Evolutionary conservation across 2,329 filamentous ascomycete genomes (phyloP).

Genomic region (Stachybotrys elegans): DNA sequence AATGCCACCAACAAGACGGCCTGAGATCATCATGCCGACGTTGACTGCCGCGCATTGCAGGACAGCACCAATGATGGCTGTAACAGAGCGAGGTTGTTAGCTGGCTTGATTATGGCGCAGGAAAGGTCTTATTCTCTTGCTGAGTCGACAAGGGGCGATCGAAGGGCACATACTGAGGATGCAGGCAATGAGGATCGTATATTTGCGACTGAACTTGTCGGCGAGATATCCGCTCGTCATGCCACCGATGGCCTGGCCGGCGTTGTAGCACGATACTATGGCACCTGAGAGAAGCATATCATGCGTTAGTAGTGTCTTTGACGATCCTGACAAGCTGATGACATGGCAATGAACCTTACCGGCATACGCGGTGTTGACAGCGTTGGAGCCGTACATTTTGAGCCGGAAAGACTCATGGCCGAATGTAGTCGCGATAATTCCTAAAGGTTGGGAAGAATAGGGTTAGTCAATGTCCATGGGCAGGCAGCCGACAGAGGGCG

Average conservation of each 20-base stretch:
- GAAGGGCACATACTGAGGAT: no score
- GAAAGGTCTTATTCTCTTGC: no score
- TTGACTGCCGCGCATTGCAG: conserved; percentile 33
- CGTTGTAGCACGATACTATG: conserved; percentile 26
- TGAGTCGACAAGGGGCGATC: no score
- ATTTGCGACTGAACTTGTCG: conserved; percentile 27
- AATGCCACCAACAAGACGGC: conserved; percentile 35
- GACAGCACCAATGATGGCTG: conserved; percentile 29
- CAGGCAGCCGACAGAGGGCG: no score
- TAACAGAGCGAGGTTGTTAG: no score
- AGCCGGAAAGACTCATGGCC: conserved; percentile 24
- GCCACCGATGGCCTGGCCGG: conserved; percentile 23
- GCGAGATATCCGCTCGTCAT: conserved; percentile 23
- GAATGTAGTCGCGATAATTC: conserved; percentile 32
- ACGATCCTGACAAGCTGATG: background rate
- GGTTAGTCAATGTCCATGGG: no score
- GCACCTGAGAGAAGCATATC: background rate
- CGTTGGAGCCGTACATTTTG: conserved; percentile 23
- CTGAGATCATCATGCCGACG: conserved; percentile 33
- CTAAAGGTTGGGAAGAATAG: no score
- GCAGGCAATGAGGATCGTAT: no score
- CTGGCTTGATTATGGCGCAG: background rate
- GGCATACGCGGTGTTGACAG: conserved; percentile 14
- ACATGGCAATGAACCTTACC: background rate
- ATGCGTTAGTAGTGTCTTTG: no score